A percentile compares a stretch with the other conserved stretches of the same genome.
Conservation (phyloP, 2,329 filamentous ascomycete genomes). For the Epichloe uncinata region DNA sequence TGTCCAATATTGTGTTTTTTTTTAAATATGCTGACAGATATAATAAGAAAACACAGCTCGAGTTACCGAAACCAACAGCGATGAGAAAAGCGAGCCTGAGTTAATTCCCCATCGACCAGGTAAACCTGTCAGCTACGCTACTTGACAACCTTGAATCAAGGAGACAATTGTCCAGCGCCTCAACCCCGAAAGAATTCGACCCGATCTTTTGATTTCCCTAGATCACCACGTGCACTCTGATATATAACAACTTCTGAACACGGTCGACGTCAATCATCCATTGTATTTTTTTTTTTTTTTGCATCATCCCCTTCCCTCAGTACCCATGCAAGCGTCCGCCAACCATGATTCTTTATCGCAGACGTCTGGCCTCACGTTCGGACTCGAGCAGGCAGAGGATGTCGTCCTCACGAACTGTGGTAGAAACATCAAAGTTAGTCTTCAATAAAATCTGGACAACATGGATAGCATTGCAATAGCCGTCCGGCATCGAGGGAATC, state of each 20-base stretch:
- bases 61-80: conserved; percentile 1
- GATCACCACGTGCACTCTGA: conserved; percentile 2
- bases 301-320: neutral
- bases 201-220: conserved; percentile 3
- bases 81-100: conserved; percentile 11
- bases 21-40: neutral
- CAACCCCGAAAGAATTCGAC: conserved; percentile 12
- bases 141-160: conserved; percentile 13
- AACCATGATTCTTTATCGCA: conserved; percentile 58
- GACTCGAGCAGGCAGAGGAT: conserved; percentile 99
- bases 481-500: neutral
- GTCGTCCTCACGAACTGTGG: conserved; percentile 66
- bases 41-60: conserved; percentile 2
- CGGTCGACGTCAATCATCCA: conserved; percentile 3
- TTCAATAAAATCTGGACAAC: neutral
- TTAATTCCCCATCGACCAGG: conserved; percentile 12
- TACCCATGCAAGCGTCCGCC: neutral
- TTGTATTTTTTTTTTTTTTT: neutral
- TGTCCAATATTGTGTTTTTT: neutral
- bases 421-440: conserved; percentile 1
- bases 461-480: neutral
- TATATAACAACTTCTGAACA: neutral
- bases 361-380: conserved; percentile 93
- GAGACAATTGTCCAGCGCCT: conserved; percentile 14
- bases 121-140: conserved; percentile 15